A percentile compares a stretch with the other conserved stretches of the same genome.
Evolutionary conservation across 768 basidiomycete species (phyloP).

Genomic region (Boletus rufocinnamomeus): DNA sequence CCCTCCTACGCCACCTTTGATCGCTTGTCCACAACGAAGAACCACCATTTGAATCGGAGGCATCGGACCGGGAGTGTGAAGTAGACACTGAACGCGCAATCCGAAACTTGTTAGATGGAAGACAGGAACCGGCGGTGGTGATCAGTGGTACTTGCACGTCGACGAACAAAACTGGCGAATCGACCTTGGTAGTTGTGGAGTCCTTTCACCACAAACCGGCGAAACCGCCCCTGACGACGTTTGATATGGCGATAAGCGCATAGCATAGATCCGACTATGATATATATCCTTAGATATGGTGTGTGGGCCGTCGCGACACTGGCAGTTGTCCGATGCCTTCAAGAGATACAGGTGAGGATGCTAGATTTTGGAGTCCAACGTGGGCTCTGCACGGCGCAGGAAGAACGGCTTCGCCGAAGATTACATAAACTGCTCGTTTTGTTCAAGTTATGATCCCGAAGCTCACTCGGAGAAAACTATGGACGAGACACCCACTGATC

Average conservation of each 20-base stretch:
- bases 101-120: background rate
- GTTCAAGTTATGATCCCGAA: constrained; percentile 10
- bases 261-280: background rate
- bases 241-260: background rate
- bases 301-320: too few relatives aligned
- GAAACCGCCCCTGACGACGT: too few relatives aligned
- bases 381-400: too few relatives aligned
- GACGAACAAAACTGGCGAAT: background rate
- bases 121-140: background rate
- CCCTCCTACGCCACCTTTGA: background rate
- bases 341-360: too few relatives aligned
- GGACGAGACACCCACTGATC: background rate
- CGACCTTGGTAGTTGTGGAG: background rate
- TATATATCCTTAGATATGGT: background rate
- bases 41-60: background rate
- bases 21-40: background rate
- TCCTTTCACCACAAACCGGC: background rate
- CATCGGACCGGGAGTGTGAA: background rate
- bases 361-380: too few relatives aligned
- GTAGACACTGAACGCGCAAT: background rate
- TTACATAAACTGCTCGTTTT: constrained; percentile 4
- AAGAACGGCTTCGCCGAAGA: background rate
- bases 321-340: too few relatives aligned
- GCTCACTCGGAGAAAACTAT: background rate
- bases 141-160: background rate